Percentiles rank a stretch among this genome's conserved stretches.
Conservation (phyloP, 176 grass and related monocot species). For the Avena insularis region DNA sequence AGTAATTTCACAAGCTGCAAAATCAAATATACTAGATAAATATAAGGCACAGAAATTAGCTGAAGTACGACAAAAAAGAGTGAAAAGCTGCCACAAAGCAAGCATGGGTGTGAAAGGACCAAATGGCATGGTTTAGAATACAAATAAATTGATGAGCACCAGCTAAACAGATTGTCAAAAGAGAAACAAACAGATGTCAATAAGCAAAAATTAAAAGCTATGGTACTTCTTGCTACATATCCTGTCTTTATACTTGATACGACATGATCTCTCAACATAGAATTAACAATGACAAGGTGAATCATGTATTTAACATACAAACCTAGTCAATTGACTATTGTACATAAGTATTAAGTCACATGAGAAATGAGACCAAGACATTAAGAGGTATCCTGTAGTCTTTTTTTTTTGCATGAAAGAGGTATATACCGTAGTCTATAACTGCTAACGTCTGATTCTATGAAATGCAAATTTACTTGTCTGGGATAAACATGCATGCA, state of each 20-base stretch:
- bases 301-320: slow-evolving; percentile 1
- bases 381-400: neutral
- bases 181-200: neutral
- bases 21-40: slow-evolving; percentile 37
- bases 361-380: neutral
- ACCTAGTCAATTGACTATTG: neutral
- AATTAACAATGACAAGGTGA: neutral
- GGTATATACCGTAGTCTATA: neutral
- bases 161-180: slow-evolving; percentile 21
- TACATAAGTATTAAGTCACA: slow-evolving; percentile 22
- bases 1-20: slow-evolving; percentile 97
- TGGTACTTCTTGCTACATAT: neutral
- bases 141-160: slow-evolving; percentile 24
- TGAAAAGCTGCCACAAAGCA: slow-evolving; percentile 29
- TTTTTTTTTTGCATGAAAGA: too few relatives aligned
- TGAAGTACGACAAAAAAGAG: slow-evolving; percentile 45
- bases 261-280: neutral
- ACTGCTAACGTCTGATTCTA: neutral
- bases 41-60: slow-evolving; percentile 36
- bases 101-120: slow-evolving; percentile 25
- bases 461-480: slow-evolving; percentile 30
- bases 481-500: slow-evolving; percentile 13
- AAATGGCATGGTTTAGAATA: slow-evolving; percentile 16
- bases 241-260: slow-evolving; percentile 3
- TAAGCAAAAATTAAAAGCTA: slow-evolving; percentile 1